Base-by-base conservation (phyloP, 1,284 basidiomycete genomes). In the Anthracocystis walkeri region DNA sequence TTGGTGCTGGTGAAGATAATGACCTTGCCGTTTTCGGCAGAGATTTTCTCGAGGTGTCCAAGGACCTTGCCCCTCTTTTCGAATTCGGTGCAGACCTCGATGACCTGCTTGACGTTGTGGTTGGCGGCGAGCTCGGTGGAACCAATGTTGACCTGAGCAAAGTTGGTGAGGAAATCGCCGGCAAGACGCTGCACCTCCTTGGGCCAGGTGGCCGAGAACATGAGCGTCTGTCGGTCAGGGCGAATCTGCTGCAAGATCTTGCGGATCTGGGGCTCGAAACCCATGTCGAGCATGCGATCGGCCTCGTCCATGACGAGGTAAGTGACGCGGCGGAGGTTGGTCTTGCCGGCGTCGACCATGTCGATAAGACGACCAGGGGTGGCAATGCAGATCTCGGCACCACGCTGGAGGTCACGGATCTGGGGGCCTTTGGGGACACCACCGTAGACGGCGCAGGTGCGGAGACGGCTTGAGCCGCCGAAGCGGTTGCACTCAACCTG, bases 261-360 rank as follows among this genome's bases (percentile, higher is more conserved):
- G 86, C 95, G 90, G 85, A 99, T 99, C 86, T 99, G 96, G 65
- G 96, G 96, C 88, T 99, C 96, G 88, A 99, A 99, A 90, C 96
- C 95, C 94, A 96, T 96, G 88, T 96, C 94, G 77, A 96, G 89
- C 94, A 96, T 96, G 81, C 94, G 93, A 88, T 98, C 96, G 62
- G 96, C 96, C 87, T 99, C 97, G 87, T 99, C 96, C 92, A 99
- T 94, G 84, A 99, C 96, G 56, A 99, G 90, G 87, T 99, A 99
- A 45, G 96, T 99, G 64, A 99, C 90, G 54, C 96, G 92, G 72
- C 92, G 92, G 62, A 99, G 89, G 87, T 98, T 98, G 55, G 95
- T 98, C 88, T 97, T 97, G 85, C 93, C 91, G 5, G 90, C 91
- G 88, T 99, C 97, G 25, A 96, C 89, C 94, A 96, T 95, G 85